These are phyloP conservation scores for Apophysomyces elegans DNA, from an alignment of 371 early-diverging fungal genomes.

Conservation along the genomic window DNA sequence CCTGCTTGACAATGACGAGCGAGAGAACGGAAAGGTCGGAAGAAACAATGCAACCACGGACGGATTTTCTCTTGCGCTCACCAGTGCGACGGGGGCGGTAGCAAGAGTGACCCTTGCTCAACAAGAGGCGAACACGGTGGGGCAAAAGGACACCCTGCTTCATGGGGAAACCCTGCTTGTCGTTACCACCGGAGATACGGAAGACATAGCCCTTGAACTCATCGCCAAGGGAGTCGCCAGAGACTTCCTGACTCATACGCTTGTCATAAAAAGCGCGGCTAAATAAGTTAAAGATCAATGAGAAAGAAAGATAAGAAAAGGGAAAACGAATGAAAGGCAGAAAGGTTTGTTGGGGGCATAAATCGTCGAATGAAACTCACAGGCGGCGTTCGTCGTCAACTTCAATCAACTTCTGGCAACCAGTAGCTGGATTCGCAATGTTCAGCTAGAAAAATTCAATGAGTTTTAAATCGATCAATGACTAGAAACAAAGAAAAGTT, in stretches of 20 bases:
- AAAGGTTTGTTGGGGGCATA: no score
- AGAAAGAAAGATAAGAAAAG: not conserved
- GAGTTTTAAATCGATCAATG: not conserved
- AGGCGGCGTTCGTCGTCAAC: conserved; percentile 97
- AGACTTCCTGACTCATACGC: conserved; percentile 96
- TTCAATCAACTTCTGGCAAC: conserved; percentile 98
- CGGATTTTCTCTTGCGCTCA: conserved; percentile 99
- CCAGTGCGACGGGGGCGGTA: conserved; percentile 98
- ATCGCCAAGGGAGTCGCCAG: conserved; percentile 96
- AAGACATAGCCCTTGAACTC: conserved; percentile 99
- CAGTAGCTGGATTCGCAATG: conserved; percentile 99
- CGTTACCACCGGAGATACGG: conserved; percentile 99
- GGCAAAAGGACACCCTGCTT: conserved; percentile 97
- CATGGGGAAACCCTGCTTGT: conserved; percentile 99
- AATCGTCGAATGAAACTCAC: conserved; percentile 56
- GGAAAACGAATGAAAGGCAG: not conserved
- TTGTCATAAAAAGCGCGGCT: conserved; percentile 98
- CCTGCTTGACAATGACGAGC: conserved; percentile 96
- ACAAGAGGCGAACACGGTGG: conserved; percentile 94
- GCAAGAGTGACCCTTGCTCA: conserved; percentile 99
- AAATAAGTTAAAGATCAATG: conserved; percentile 20
- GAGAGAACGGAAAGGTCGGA: conserved; percentile 95
- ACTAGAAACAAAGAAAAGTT: conserved; percentile 53
- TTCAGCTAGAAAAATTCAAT: conserved; percentile 73
- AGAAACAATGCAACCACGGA: conserved; percentile 99